phyloP scores from a whole-genome alignment of 306 rosid species.

The Citrullus colocynthis region DNA sequence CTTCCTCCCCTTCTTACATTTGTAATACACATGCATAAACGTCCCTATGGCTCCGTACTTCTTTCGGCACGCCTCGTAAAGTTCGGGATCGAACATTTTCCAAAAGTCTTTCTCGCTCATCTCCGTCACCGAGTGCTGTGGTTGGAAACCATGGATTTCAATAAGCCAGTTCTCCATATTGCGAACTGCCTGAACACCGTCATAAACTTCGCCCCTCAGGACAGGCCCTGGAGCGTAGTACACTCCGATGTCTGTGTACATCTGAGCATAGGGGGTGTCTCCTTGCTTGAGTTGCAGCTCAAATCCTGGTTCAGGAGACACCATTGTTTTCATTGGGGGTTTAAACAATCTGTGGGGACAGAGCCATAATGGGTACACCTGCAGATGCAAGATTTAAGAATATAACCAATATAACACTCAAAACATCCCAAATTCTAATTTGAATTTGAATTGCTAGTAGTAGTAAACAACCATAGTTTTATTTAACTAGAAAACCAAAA shows the following conservation, averaged over 20 bases:
- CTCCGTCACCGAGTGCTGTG: constrained; percentile 92
- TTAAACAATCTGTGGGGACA: constrained; percentile 84
- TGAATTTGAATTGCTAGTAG: neutral
- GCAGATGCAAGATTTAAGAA: neutral
- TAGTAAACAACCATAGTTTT: neutral
- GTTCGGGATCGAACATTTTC: constrained; percentile 86
- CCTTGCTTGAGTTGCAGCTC: constrained; percentile 85
- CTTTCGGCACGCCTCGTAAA: constrained; percentile 60
- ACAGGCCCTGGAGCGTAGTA: constrained; percentile 95
- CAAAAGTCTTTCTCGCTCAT: constrained; percentile 75
- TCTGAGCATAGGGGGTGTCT: constrained; percentile 73
- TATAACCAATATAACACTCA: neutral
- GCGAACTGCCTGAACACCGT: constrained; percentile 75
- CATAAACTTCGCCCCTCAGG: constrained; percentile 82
- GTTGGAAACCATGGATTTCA: constrained; percentile 84
- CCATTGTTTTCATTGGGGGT: constrained; percentile 62
- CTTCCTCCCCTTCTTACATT: constrained; percentile 94
- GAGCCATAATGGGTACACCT: constrained; percentile 95
- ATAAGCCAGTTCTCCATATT: constrained; percentile 74
- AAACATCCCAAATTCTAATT: neutral
- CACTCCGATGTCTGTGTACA: constrained; percentile 90
- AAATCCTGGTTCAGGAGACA: constrained; percentile 83
- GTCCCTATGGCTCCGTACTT: constrained; percentile 89
- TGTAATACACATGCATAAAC: constrained; percentile 93
- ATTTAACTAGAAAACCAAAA: neutral